phyloP scores from a whole-genome alignment of 345 rosid species.

The Populus davidiana region DNA sequence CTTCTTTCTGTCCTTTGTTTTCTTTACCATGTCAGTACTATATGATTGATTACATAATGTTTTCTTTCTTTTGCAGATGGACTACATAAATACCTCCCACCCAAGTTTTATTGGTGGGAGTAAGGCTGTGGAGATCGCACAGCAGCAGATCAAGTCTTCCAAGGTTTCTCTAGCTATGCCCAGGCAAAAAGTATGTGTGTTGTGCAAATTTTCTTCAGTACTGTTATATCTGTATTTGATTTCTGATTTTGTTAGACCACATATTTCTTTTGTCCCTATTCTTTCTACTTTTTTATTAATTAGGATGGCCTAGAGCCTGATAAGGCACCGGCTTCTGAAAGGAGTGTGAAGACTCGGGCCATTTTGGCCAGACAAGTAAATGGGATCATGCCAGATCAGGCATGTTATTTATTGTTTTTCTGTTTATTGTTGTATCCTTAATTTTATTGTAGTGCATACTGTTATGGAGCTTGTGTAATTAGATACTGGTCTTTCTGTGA shows the following conservation, averaged over 20 bases:
- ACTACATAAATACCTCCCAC: slow-evolving; percentile 90
- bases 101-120: slow-evolving; percentile 90
- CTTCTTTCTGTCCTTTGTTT: neutral
- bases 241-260: neutral
- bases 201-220: neutral
- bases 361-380: slow-evolving; percentile 84
- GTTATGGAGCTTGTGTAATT: neutral
- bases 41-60: neutral
- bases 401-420: slow-evolving; percentile 23
- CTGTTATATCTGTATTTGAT: neutral
- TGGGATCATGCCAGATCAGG: slow-evolving; percentile 89
- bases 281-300: slow-evolving; percentile 14
- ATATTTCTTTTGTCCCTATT: slow-evolving; percentile 1
- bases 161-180: slow-evolving; percentile 52
- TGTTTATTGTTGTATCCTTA: neutral
- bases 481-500: slow-evolving; percentile 2
- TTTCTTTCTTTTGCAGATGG: slow-evolving; percentile 57
- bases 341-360: slow-evolving; percentile 59
- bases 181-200: slow-evolving; percentile 56
- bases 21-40: neutral
- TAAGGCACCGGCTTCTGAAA: slow-evolving; percentile 67
- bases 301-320: slow-evolving; percentile 79
- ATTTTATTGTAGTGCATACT: neutral
- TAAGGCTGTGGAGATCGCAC: slow-evolving; percentile 78
- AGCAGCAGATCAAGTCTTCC: slow-evolving; percentile 68